Evolutionary conservation across 2,329 filamentous ascomycete species (phyloP).

Genomic region (Didymella arachidicola): DNA sequence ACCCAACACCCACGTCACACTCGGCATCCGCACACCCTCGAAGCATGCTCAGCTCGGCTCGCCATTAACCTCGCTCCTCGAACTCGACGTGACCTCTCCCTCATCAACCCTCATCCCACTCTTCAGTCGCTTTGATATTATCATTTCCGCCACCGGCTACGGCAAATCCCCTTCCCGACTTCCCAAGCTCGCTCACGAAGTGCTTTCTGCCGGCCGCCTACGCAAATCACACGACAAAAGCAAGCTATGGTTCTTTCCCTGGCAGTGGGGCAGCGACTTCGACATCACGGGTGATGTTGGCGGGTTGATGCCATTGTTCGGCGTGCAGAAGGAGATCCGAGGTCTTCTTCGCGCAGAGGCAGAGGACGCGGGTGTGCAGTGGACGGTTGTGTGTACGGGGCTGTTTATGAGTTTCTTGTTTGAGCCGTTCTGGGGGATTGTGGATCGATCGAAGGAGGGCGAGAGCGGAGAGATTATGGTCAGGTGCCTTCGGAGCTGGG

Average conservation of each 20-base stretch:
- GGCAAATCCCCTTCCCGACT: constrained; percentile 38
- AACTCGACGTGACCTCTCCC: constrained; percentile 55
- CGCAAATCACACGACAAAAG: neutral
- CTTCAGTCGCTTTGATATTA: constrained; percentile 57
- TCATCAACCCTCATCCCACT: constrained; percentile 42
- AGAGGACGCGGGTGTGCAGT: constrained; percentile 42
- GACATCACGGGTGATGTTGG: constrained; percentile 63
- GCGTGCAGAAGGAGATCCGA: constrained; percentile 65
- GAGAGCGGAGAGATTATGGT: constrained; percentile 45
- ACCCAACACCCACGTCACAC: constrained; percentile 56
- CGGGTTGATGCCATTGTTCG: constrained; percentile 70
- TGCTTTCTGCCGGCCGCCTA: constrained; percentile 55
- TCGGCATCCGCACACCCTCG: constrained; percentile 63
- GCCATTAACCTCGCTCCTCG: constrained; percentile 46
- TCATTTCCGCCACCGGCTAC: constrained; percentile 71
- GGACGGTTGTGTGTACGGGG: constrained; percentile 73
- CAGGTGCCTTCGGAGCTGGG: constrained; percentile 67
- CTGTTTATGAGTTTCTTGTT: constrained; percentile 77
- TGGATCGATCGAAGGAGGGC: constrained; percentile 52
- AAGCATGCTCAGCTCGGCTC: constrained; percentile 46
- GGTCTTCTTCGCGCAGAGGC: constrained; percentile 32
- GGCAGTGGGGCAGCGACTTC: constrained; percentile 79
- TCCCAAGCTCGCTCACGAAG: constrained; percentile 64
- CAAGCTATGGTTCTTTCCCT: constrained; percentile 64
- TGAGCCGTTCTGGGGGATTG: constrained; percentile 67